phyloP scores from a whole-genome alignment of 2,329 filamentous ascomycete genomes.

The Phymatotrichopsis omnivora region DNA sequence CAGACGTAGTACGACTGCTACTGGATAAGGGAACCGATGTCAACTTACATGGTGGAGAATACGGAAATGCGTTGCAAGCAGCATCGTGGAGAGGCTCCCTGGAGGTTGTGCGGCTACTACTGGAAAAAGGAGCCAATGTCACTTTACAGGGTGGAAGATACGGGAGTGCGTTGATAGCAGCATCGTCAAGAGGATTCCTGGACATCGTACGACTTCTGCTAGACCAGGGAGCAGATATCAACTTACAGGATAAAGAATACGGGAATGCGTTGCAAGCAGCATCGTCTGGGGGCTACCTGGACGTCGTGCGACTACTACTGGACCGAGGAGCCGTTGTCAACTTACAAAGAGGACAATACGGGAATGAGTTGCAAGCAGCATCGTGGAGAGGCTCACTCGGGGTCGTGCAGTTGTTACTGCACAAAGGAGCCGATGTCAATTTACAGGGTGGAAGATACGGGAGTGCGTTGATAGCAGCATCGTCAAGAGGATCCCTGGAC shows the following conservation, averaged over 20 bases:
- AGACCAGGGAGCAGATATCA: constrained; percentile 20
- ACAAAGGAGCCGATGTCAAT: constrained; percentile 24
- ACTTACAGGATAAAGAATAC: constrained; percentile 20
- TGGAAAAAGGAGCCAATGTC: constrained; percentile 29
- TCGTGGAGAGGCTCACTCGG: constrained; percentile 19
- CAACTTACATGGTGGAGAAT: constrained; percentile 20
- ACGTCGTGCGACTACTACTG: constrained; percentile 22
- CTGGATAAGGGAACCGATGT: constrained; percentile 18
- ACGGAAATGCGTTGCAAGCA: constrained; percentile 26
- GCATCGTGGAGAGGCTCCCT: constrained; percentile 24
- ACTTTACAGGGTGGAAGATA: constrained; percentile 16
- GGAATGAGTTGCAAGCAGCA: constrained; percentile 10
- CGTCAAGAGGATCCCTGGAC: constrained; percentile 19
- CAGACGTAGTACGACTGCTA: constrained; percentile 13
- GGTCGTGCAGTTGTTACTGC: constrained; percentile 21
- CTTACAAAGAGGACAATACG: background rate
- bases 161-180: constrained; percentile 28
- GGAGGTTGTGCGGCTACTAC: constrained; percentile 26
- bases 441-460: constrained; percentile 18
- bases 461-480: constrained; percentile 28
- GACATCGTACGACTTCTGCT: constrained; percentile 31
- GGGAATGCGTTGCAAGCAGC: constrained; percentile 27
- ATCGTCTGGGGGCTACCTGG: constrained; percentile 14
- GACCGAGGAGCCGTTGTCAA: constrained; percentile 22
- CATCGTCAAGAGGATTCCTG: constrained; percentile 28